Evolutionary conservation across 306 rosid species (phyloP), one percentile per base, ranked within the genome.

Genomic region (Sphenostylis stenocarpa): DNA sequence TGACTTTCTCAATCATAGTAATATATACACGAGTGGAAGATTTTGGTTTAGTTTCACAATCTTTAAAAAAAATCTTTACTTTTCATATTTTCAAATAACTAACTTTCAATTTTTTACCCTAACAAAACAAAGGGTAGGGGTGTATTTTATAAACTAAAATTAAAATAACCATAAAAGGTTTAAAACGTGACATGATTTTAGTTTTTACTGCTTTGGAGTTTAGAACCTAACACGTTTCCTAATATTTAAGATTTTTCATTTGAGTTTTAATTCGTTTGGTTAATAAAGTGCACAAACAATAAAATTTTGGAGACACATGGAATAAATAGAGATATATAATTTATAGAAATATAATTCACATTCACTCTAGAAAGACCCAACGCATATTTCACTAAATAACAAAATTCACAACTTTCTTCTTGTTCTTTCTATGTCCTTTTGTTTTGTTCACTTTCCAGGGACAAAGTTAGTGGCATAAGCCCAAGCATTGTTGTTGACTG

Each of bases 401-500:
- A 63, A 17, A 34, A 34, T 63, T 63, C 69, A 63, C 28, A 3
- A 13, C 28, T 36, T 24, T 1, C 12, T 64, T 36, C 70, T 9
- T 17, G 28, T 34, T 63, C 28, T 34, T 17, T 1, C 3, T 3
- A 28, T 13, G 66, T n/a, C n/a, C n/a, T n/a, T n/a, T n/a, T n/a
- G n/a, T n/a, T n/a, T n/a, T 17, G 10, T 9, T 76, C 74, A 67
- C 68, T 77, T 77, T 55, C 75, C 81, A 14, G 81, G 81, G 19
- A 77, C 81, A 55, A 77, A 77, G 81, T 77, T 77, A 0, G 74
- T 77, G 45, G 81, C 74, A 28, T 23, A 77, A 1, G 81, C 81
- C 81, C 81, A 77, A 2, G 81, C 74, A 39, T 77, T 77, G 67
- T 77, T 77, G 67, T 77, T 77, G 4, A 77, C 67, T 0, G 81